phyloP scores from a whole-genome alignment of 768 basidiomycete genomes.

The Gelatoporia subvermispora region DNA sequence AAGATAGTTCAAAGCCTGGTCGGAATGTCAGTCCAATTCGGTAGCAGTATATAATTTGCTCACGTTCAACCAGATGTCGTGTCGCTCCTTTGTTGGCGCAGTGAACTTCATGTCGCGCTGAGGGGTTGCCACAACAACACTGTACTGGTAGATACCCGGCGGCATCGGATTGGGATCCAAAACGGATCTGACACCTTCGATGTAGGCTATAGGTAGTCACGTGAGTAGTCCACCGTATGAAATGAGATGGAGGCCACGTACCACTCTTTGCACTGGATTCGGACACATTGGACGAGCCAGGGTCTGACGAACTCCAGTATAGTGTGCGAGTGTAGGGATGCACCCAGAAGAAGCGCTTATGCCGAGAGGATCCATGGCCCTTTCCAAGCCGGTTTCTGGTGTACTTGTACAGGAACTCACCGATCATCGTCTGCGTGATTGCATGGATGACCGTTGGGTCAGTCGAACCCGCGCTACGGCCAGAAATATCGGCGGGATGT shows the following conservation, averaged over 20 bases:
- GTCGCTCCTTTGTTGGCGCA: conserved; percentile 90
- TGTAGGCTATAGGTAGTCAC: conserved; percentile 59
- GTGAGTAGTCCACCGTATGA: not conserved
- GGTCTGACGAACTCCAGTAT: conserved; percentile 96
- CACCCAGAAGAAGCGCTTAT: conserved; percentile 99
- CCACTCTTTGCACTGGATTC: conserved; percentile 97
- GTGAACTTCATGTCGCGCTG: conserved; percentile 98
- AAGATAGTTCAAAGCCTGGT: conserved; percentile 86
- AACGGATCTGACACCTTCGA: conserved; percentile 88
- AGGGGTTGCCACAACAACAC: conserved; percentile 87
- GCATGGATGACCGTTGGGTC: conserved; percentile 92
- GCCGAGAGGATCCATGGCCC: conserved; percentile 84
- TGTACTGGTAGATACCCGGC: conserved; percentile 88
- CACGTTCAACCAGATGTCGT: conserved; percentile 95
- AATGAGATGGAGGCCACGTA: conserved; percentile 36
- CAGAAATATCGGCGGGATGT: conserved; percentile 10
- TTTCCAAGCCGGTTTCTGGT: conserved; percentile 86
- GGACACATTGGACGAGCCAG: conserved; percentile 79
- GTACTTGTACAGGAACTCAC: conserved; percentile 98
- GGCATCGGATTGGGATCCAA: conserved; percentile 95
- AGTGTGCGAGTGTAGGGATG: conserved; percentile 97
- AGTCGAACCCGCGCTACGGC: conserved; percentile 41
- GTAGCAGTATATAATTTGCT: conserved; percentile 19
- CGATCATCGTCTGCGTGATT: conserved; percentile 99
- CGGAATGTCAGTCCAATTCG: not conserved